A percentile compares a stretch with the other conserved stretches of the same genome.
phyloP scores from a whole-genome alignment of 371 early-diverging fungal genomes.

The Saksenaea vasiformis region DNA sequence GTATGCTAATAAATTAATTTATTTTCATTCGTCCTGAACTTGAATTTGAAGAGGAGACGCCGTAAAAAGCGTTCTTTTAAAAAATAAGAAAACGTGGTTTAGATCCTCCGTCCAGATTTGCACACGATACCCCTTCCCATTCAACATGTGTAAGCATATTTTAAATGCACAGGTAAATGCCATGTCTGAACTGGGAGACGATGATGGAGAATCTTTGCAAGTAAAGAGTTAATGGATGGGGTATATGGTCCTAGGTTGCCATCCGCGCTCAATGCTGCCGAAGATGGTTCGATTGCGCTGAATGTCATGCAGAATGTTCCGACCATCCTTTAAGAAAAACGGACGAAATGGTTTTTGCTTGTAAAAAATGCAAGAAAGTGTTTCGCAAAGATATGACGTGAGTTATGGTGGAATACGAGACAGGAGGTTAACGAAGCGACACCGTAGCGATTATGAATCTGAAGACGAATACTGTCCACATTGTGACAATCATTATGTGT shows the following conservation, averaged over 20 bases:
- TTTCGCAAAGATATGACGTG: slow-evolving; percentile 92
- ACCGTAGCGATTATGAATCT: slow-evolving; percentile 81
- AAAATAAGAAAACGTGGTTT: no score
- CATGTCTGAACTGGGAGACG: background rate
- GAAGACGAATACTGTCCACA: slow-evolving; percentile 97
- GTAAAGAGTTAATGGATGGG: background rate
- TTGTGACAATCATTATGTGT: slow-evolving; percentile 95
- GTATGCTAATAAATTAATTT: no score
- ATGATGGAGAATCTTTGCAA: background rate
- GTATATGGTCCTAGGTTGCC: slow-evolving; percentile 65
- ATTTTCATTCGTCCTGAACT: no score
- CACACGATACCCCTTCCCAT: slow-evolving; percentile 5
- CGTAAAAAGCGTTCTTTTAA: no score
- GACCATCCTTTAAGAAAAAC: slow-evolving; percentile 84
- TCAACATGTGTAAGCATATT: slow-evolving; percentile 89
- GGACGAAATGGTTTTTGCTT: slow-evolving; percentile 93
- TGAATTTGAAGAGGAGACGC: no score
- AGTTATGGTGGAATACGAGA: slow-evolving; percentile 10
- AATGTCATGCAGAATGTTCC: slow-evolving; percentile 87
- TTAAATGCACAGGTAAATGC: slow-evolving; percentile 89
- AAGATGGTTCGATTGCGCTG: slow-evolving; percentile 96
- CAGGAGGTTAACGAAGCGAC: background rate
- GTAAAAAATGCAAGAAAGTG: slow-evolving; percentile 97
- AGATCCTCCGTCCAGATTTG: background rate
- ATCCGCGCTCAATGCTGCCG: slow-evolving; percentile 94